Evolutionary conservation across 2,329 filamentous ascomycete species (phyloP).

Genomic region (Camillea tinctor): DNA sequence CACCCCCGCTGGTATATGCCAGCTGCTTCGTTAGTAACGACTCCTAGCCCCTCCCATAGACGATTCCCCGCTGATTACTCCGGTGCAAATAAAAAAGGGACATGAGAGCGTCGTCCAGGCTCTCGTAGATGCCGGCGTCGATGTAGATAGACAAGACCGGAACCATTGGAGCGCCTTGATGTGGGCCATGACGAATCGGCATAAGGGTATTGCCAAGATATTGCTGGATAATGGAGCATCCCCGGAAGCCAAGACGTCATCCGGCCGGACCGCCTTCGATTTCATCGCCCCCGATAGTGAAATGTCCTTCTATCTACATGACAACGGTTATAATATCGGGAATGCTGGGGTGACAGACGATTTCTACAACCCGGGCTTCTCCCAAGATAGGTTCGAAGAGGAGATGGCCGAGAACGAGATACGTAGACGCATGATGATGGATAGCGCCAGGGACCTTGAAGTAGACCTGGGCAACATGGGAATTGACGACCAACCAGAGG

Average conservation of each 20-base stretch:
- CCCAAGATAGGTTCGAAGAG: constrained; percentile 92
- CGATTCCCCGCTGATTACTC: constrained; percentile 4
- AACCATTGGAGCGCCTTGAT: constrained; percentile 98
- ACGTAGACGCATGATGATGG: constrained; percentile 97
- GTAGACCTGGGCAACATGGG: constrained; percentile 95
- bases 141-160: constrained; percentile 89
- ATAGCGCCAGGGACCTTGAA: constrained; percentile 94
- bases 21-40: constrained; percentile 80
- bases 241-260: constrained; percentile 92
- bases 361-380: constrained; percentile 90
- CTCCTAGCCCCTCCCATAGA: constrained; percentile 6
- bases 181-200: constrained; percentile 99
- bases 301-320: constrained; percentile 91
- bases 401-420: constrained; percentile 96
- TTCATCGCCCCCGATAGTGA: constrained; percentile 95
- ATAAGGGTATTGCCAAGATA: constrained; percentile 92
- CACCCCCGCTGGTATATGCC: constrained; percentile 93
- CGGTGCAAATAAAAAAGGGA: constrained; percentile 50
- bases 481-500: constrained; percentile 92
- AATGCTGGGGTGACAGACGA: constrained; percentile 79
- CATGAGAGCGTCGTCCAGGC: constrained; percentile 85
- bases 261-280: constrained; percentile 90
- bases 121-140: constrained; percentile 79
- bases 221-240: constrained; percentile 91
- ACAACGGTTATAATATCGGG: constrained; percentile 89